Evolutionary conservation across 129 eudicot genomes (phyloP), one percentile per base, ranked within the genome.

Genomic region (Mikania micrantha): DNA sequence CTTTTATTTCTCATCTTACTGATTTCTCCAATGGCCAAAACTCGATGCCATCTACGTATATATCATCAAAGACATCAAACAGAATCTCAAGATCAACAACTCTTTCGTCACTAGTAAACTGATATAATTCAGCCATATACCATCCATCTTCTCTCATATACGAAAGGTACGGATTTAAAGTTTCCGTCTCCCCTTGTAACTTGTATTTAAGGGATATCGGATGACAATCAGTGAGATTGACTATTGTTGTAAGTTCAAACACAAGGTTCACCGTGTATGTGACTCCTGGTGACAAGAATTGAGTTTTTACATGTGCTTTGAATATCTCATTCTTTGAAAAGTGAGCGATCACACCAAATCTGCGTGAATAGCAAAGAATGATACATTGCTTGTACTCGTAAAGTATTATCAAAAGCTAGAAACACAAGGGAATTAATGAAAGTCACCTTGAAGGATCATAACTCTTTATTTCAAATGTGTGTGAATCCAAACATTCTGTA

Each of bases 221-320:
- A 22, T 29, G 5, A 17, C n/a, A 15, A 16, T 3, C 36, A 89
- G 36, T 7, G 6, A 2, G 2, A 2, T 29, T 29, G 3, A 29
- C 7, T 32, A 7, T 2, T 5, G 6, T 0, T 4, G 3, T 1
- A 24, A 9, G 1, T 8, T 60, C 32, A 13, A 60, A 32, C 13
- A 60, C n/a, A 32, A 60, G 44, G 44, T 60, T 60, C 35, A 32
- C 65, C 12, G 65, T 60, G 49, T 61, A 61, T 35, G 67, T 61
- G 31, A 36, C 4, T 34, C 16, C 17, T 4, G 25, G 66, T 60
- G 66, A 34, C 27, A 31, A 19, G 16, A 66, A 66, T 66, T 45
- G 60, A 47, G 59, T 29, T 49, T 17, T 32, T 15, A 67, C 61
- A 6, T 16, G 48, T 67, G 13, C 6, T 48, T 16, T 19, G 15